Conservation (phyloP, 495 filamentous ascomycete species). For the Sordaria brevicollis region DNA sequence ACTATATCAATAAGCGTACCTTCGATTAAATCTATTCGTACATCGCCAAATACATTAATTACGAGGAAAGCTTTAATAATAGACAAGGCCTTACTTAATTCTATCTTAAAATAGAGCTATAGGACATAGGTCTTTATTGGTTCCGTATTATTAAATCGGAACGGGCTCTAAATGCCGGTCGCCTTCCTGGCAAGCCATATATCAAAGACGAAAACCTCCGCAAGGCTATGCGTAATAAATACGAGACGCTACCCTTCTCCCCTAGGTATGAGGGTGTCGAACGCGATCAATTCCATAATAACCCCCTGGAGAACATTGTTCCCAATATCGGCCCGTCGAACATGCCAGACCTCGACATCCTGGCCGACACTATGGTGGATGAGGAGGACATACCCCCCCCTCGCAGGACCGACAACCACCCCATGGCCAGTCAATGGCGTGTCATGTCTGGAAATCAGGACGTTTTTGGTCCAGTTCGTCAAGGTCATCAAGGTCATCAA, state of each 20-base stretch:
- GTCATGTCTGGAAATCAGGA: not conserved
- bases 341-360: not conserved
- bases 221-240: not conserved
- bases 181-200: no score
- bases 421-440: not conserved
- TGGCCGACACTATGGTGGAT: not conserved
- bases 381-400: not conserved
- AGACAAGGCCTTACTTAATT: no score
- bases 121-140: no score
- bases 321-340: fast-evolving
- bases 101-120: no score
- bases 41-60: no score
- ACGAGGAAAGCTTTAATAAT: no score
- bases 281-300: not conserved
- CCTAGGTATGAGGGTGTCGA: not conserved
- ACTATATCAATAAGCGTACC: not conserved
- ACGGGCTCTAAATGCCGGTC: no score
- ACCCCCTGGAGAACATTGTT: not conserved
- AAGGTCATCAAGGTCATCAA: no score
- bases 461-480: not conserved
- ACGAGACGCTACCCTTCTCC: not conserved
- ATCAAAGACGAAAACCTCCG: no score
- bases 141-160: no score
- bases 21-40: no score
- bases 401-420: not conserved